phyloP scores from a whole-genome alignment of 2,329 filamentous ascomycete species.

The Acephala macrosclerotiorum region DNA sequence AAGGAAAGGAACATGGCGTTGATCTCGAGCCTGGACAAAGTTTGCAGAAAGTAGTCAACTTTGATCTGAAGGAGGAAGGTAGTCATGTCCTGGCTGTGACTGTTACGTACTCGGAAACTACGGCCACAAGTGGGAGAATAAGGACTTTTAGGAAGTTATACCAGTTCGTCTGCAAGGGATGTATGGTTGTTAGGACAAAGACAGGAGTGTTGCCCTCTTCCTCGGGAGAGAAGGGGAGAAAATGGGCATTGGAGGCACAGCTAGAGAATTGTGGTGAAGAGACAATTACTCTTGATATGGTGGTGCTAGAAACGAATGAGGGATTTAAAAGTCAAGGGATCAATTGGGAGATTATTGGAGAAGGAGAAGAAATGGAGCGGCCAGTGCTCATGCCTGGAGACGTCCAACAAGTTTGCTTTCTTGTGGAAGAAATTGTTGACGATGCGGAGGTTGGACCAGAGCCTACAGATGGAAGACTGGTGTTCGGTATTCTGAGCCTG shows the following conservation, averaged over 20 bases:
- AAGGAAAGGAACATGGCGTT: conserved; percentile 39
- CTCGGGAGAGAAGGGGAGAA: conserved; percentile 34
- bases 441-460: conserved; percentile 45
- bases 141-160: conserved; percentile 95
- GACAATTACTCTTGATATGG: conserved; percentile 77
- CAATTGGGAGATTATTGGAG: conserved; percentile 59
- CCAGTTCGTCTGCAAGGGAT: conserved; percentile 92
- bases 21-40: conserved; percentile 71
- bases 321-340: conserved; percentile 61
- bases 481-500: conserved; percentile 83
- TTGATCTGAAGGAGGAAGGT: conserved; percentile 92
- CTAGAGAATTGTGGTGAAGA: conserved; percentile 93
- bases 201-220: conserved; percentile 62
- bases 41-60: conserved; percentile 81
- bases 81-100: conserved; percentile 93
- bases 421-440: conserved; percentile 54
- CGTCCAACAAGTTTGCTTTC: conserved; percentile 71
- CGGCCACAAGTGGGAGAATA: conserved; percentile 72
- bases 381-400: conserved; percentile 68
- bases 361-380: conserved; percentile 53
- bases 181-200: conserved; percentile 91
- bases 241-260: conserved; percentile 89
- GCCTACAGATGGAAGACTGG: conserved; percentile 63
- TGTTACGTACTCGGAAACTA: conserved; percentile 90
- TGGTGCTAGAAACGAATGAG: conserved; percentile 60